Percentiles rank a stretch among this genome's conserved stretches.
Conservation (phyloP, 2,329 filamentous ascomycete genomes). For the Aspergillus flavus region DNA sequence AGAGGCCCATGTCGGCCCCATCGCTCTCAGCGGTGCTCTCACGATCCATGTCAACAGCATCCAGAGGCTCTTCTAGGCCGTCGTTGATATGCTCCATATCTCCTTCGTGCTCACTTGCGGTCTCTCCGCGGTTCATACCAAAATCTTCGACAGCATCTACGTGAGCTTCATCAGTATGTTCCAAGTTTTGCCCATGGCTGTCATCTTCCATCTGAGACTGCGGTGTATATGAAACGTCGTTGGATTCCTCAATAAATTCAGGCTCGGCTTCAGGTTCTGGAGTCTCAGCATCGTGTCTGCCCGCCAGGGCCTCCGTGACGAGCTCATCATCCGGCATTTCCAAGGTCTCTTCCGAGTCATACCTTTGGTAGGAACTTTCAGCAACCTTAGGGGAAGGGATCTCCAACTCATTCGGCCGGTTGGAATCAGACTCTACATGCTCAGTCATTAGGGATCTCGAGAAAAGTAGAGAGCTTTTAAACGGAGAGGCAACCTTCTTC, state of each 20-base stretch:
- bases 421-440: neutral
- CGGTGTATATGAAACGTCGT: neutral
- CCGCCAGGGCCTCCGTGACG: constrained; percentile 13
- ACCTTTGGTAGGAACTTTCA: constrained; percentile 12
- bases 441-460: constrained; percentile 18
- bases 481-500: constrained; percentile 44
- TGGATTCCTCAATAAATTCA: constrained; percentile 9
- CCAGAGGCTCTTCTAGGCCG: constrained; percentile 1
- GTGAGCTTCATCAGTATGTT: constrained; percentile 16
- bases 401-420: constrained; percentile 1
- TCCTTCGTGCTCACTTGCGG: neutral
- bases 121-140: neutral
- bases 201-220: constrained; percentile 11
- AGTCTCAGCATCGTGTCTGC: neutral
- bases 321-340: constrained; percentile 27
- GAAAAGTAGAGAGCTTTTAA: constrained; percentile 34
- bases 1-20: neutral
- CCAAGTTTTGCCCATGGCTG: constrained; percentile 5
- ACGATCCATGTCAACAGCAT: constrained; percentile 7
- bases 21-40: neutral
- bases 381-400: constrained; percentile 5
- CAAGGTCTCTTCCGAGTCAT: constrained; percentile 17
- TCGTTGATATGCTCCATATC: neutral
- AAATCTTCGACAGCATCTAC: constrained; percentile 13
- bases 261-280: neutral